These are phyloP conservation scores for Cyclostephanos tholiformis DNA, from an alignment of 108 stramenopile genomes.

Conservation along the genomic window DNA sequence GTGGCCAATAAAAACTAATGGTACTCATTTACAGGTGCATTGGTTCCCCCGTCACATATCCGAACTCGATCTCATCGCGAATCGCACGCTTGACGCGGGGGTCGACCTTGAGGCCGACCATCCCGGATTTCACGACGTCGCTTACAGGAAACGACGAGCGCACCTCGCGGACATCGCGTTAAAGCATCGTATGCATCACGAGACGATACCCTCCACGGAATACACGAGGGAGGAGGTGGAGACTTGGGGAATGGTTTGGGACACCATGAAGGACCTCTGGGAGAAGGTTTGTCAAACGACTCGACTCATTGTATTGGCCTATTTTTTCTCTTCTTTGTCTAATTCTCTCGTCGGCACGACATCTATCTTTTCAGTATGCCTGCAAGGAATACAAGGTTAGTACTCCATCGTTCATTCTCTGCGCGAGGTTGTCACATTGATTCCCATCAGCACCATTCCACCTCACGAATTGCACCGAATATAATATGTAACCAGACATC, in stretches of 20 bases:
- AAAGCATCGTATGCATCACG: slow-evolving; percentile 69
- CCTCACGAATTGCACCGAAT: neutral
- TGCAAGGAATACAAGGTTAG: slow-evolving; percentile 88
- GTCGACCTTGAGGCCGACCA: slow-evolving; percentile 83
- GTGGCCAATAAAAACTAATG: too few relatives aligned
- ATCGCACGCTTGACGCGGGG: slow-evolving; percentile 88
- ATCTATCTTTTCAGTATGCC: slow-evolving; percentile 58
- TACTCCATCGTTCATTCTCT: neutral
- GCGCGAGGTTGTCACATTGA: neutral
- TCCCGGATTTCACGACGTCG: slow-evolving; percentile 89
- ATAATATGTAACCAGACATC: slow-evolving; percentile 40
- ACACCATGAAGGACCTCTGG: slow-evolving; percentile 80
- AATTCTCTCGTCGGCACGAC: neutral
- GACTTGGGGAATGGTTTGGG: slow-evolving; percentile 94
- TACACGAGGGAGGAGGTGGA: slow-evolving; percentile 89
- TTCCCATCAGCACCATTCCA: neutral
- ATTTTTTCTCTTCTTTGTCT: neutral
- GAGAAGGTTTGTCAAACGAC: slow-evolving; percentile 44
- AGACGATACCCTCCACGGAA: slow-evolving; percentile 77
- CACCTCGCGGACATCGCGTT: slow-evolving; percentile 70
- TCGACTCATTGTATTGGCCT: neutral
- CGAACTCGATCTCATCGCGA: slow-evolving; percentile 90
- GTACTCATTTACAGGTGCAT: too few relatives aligned
- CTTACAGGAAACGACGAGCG: slow-evolving; percentile 82
- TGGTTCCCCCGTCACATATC: slow-evolving; percentile 95